Percentiles rank a stretch among this genome's conserved stretches.
These are phyloP conservation scores for Turnera subulata DNA, from an alignment of 345 rosid genomes.

Conservation along the genomic window DNA sequence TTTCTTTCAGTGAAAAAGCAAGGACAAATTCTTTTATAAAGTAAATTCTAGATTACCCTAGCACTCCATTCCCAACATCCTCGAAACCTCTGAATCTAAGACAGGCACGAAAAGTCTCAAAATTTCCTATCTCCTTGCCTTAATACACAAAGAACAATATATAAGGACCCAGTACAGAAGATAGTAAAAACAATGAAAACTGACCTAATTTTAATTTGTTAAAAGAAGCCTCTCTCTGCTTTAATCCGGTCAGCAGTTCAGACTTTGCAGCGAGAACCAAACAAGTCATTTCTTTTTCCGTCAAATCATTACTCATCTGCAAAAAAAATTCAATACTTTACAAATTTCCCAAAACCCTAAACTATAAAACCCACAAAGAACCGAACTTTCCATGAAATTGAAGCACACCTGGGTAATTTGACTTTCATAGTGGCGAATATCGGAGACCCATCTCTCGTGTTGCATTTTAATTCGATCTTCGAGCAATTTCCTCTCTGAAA, in stretches of 20 bases:
- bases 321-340: conserved; percentile 10
- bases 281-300: conserved; percentile 41
- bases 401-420: conserved; percentile 45
- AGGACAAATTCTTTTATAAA: too few species aligned
- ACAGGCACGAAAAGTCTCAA: too few species aligned
- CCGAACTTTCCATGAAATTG: conserved; percentile 1
- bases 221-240: conserved; percentile 48
- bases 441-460: conserved; percentile 44
- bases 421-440: conserved; percentile 41
- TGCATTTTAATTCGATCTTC: conserved; percentile 48
- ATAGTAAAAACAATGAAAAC: conserved; percentile 11
- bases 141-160: too few species aligned
- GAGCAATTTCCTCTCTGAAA: conserved; percentile 51
- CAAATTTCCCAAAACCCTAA: conserved; percentile 28
- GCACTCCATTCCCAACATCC: neutral
- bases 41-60: neutral
- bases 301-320: conserved; percentile 42
- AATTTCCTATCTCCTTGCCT: too few species aligned
- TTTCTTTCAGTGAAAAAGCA: too few species aligned
- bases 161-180: neutral
- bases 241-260: conserved; percentile 52
- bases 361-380: conserved; percentile 7
- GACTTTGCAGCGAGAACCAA: conserved; percentile 44
- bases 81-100: too few species aligned
- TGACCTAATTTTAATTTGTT: conserved; percentile 48